Conservation (phyloP, 805 yeast species). For the Lipomyces anomalus region DNA sequence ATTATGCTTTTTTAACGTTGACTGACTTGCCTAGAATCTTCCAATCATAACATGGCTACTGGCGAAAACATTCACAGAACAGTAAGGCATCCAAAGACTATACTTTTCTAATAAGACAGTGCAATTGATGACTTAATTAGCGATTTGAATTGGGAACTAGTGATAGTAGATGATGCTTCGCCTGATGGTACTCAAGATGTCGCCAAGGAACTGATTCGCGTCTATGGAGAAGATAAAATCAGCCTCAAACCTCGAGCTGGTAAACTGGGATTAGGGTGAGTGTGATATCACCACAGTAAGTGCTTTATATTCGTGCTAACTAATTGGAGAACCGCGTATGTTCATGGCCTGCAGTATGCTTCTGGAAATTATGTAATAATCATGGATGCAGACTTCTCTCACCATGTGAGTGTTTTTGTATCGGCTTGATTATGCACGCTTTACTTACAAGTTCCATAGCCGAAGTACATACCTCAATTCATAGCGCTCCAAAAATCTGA, state of each 20-base stretch:
- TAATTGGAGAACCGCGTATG: constrained; percentile 56
- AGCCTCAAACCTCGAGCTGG: constrained; percentile 68
- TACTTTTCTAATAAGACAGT: constrained; percentile 1
- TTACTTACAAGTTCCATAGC: constrained; percentile 31
- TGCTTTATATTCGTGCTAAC: not conserved
- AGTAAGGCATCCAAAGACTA: constrained; percentile 22
- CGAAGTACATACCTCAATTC: constrained; percentile 71
- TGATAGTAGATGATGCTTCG: constrained; percentile 72
- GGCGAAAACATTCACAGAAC: constrained; percentile 57
- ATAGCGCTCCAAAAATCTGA: constrained; percentile 51
- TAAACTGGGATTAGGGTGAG: constrained; percentile 60
- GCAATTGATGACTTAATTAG: constrained; percentile 1
- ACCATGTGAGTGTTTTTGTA: constrained; percentile 37
- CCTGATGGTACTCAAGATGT: constrained; percentile 79
- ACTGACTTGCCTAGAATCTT: constrained; percentile 35
- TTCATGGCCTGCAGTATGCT: constrained; percentile 65
- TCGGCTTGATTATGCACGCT: not conserved
- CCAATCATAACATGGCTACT: constrained; percentile 67
- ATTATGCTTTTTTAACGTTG: constrained; percentile 36
- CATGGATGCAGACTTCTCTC: constrained; percentile 82
- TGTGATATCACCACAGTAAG: not conserved
- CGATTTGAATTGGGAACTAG: constrained; percentile 65
- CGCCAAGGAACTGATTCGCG: constrained; percentile 51
- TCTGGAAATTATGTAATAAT: constrained; percentile 71
- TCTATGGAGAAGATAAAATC: constrained; percentile 30